Evolutionary conservation across 345 rosid species (phyloP), one percentile per base, ranked within the genome.

Genomic region (Anacardium occidentale): DNA sequence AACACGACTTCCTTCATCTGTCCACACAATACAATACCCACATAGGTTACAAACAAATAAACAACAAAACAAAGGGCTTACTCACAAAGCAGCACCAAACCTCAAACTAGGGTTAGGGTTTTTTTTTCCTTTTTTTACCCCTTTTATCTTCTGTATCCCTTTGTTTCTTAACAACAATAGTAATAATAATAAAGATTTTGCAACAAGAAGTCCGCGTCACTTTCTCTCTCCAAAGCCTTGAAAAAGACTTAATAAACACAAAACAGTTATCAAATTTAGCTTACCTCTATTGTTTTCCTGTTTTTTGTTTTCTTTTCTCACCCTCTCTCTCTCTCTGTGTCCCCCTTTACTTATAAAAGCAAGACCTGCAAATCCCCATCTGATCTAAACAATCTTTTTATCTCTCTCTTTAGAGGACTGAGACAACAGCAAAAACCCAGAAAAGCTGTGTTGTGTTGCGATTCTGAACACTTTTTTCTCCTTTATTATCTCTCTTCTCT

Each of bases 91-190:
- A 71, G 59, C 42, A 37, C 34, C 42, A 37, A 37, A 37, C 7
- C 42, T 7, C 9, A 37, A 37, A 7, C 73, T 74, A 74, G 78
- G 72, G 71, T 71, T 79, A 68, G 81, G 76, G 74, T 32, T 80
- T 77, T 68, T 21, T n/a, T 18, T 45, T 60, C 24, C 18, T 17
- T 17, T 26, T 18, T 32, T 32, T 61, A 17, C 8, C 17, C 6
- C 20, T 62, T 9, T 37, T 61, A 17, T 34, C 24, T 61, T 34
- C 18, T 50, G 4, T 13, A 1, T 17, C 15, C 18, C 53, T 50
- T 15, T 50, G 53, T 50, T 50, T 37, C 42, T 37, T 7, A 37
- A 37, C 42, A 37, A 37, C 42, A 7, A 37, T 7, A 37, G 8
- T 5, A 34, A 34, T 13, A 13, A 21, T 21, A 56, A 56, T 56